Base-by-base conservation (phyloP, 768 basidiomycete species). In the Asterophora parasitica region DNA sequence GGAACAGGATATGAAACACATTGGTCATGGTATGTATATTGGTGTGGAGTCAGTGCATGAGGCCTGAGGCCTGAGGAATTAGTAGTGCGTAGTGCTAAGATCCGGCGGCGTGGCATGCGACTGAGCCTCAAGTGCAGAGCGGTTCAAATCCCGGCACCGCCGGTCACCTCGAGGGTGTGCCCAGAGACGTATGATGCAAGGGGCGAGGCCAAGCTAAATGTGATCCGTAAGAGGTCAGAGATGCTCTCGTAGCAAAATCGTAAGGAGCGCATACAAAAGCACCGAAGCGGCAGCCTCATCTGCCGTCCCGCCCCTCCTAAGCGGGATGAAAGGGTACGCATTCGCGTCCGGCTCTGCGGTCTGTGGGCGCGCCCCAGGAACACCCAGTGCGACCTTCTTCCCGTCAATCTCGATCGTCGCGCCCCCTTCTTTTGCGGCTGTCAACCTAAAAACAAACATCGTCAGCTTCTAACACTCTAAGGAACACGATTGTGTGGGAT, bases 91-190 rank as follows among this genome's bases (percentile, higher is more conserved):
- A 40, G 26, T 17, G 7, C 39, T 27, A 40, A n/a, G 23, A 40
- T 40, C 39, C 39, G 23, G 30, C 30, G 30, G 8, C 9, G 30
- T 12, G 9, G 9, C 30, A 31, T 31, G 9, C 28, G 10, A 5
- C 28, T 30, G n/a, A n/a, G 6, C 12, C 30, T 31, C 39, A 40
- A 19, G 3, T 5, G 3, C 23, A 26, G 13, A 8, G 31, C 33
- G 11, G 17, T 9, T 66, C 64, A 88, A 46, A 90, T 89, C 31
- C 87, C 87, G 45, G 74, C 73, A 34, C 90, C 90, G 28, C 89
- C 89, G 31, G 89, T 91, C 16, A 88, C 85, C 64, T 90, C 88
- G 45, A 92, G 70, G 12, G 87, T 90, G 65, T 91, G 90, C 7
- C 89, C 89, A 38, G 77, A 80, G 46, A 92, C 83, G 60, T 87